A percentile compares a stretch with the other conserved stretches of the same genome.
Conservation (phyloP, 2,329 filamentous ascomycete genomes). For the Scortechinia acanthostroma region DNA sequence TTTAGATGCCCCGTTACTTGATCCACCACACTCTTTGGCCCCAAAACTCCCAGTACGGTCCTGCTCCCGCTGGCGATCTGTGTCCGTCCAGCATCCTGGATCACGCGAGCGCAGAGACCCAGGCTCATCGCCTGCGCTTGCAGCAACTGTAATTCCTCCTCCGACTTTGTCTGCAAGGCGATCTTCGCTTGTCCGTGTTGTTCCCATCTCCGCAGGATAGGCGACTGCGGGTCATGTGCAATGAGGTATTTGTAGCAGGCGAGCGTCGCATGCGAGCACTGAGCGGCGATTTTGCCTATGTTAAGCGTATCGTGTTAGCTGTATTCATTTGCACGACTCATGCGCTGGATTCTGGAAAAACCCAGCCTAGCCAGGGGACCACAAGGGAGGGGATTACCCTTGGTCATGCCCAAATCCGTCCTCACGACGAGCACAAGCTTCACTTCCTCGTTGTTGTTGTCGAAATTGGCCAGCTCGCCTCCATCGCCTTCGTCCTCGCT, state of each 20-base stretch:
- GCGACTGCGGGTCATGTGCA: slow-evolving; percentile 20
- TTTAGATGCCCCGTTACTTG: slow-evolving; percentile 59
- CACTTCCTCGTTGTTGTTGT: slow-evolving; percentile 9
- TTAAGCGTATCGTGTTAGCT: not conserved
- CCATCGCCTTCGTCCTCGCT: slow-evolving; percentile 10
- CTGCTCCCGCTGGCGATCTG: slow-evolving; percentile 64
- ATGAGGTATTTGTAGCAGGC: slow-evolving; percentile 63
- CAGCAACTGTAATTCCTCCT: slow-evolving; percentile 45
- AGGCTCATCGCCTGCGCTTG: slow-evolving; percentile 61
- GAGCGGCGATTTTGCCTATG: slow-evolving; percentile 60
- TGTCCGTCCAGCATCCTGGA: slow-evolving; percentile 62
- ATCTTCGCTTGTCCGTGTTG: slow-evolving; percentile 56
- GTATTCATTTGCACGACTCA: not conserved
- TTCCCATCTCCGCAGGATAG: slow-evolving; percentile 55
- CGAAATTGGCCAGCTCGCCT: slow-evolving; percentile 5
- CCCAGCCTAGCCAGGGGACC: not conserved
- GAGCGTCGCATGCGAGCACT: slow-evolving; percentile 60
- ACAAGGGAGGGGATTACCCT: slow-evolving; percentile 15
- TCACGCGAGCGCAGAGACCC: slow-evolving; percentile 56
- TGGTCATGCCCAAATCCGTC: slow-evolving; percentile 64
- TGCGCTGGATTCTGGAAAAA: not conserved
- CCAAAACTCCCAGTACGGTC: slow-evolving; percentile 52
- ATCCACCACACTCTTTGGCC: slow-evolving; percentile 59
- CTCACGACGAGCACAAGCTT: slow-evolving; percentile 43
- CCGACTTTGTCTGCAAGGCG: slow-evolving; percentile 54